These are phyloP conservation scores for Debaryomyces psychrophilus DNA, from an alignment of 1,139 yeast species.

Conservation along the genomic window DNA sequence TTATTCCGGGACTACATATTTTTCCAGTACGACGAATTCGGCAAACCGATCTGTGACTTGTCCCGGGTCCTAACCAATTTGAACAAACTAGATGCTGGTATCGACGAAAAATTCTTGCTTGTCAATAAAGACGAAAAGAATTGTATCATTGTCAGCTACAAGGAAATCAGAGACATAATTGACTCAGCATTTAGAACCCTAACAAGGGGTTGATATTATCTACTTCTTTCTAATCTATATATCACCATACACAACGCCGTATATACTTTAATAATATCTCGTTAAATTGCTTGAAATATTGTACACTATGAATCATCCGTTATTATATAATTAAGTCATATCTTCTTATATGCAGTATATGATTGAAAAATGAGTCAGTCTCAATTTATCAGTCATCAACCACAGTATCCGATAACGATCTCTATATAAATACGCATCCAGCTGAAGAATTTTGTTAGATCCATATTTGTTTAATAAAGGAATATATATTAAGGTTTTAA, in stretches of 20 bases:
- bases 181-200: constrained; percentile 72
- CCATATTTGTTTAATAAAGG: background rate
- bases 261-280: background rate
- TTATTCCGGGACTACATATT: constrained; percentile 85
- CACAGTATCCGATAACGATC: constrained; percentile 4
- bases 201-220: constrained; percentile 24
- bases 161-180: constrained; percentile 73
- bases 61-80: constrained; percentile 77
- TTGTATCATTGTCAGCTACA: constrained; percentile 78
- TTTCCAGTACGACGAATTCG: constrained; percentile 78
- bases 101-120: constrained; percentile 77
- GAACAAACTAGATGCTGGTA: constrained; percentile 91
- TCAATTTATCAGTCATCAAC: constrained; percentile 8
- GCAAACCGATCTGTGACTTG: constrained; percentile 78
- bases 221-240: background rate
- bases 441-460: background rate
- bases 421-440: constrained; percentile 4
- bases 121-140: constrained; percentile 83
- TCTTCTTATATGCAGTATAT: background rate
- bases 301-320: constrained; percentile 1
- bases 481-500: constrained; percentile 1
- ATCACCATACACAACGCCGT: background rate
- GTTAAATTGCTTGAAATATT: background rate
- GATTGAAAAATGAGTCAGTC: constrained; percentile 4
- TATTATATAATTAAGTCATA: background rate